Conservation (phyloP, 257 asterid species). For the Primulina huaijiensis region DNA sequence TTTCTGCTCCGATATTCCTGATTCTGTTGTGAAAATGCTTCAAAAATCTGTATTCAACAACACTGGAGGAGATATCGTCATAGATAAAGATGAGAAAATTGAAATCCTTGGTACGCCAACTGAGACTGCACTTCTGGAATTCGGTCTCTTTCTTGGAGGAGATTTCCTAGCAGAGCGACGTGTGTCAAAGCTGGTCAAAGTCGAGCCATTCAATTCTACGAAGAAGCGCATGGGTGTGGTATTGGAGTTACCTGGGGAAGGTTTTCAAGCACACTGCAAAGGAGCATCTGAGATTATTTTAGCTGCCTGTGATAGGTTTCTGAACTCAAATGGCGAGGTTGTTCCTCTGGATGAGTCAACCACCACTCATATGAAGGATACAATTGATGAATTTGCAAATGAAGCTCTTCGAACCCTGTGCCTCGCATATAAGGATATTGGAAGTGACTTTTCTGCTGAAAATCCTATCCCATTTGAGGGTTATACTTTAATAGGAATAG, state of each 20-base stretch:
- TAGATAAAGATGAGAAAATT: constrained; percentile 42
- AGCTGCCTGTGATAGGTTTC: constrained; percentile 66
- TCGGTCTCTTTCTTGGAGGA: constrained; percentile 77
- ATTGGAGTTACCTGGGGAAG: constrained; percentile 57
- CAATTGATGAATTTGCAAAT: constrained; percentile 67
- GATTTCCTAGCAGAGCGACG: constrained; percentile 55
- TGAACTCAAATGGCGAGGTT: constrained; percentile 52
- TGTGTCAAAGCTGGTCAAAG: constrained; percentile 56
- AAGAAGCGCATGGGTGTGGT: constrained; percentile 90
- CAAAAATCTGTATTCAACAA: constrained; percentile 67
- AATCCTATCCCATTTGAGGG: constrained; percentile 62
- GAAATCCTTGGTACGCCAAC: constrained; percentile 85
- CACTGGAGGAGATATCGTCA: constrained; percentile 85
- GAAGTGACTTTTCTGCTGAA: constrained; percentile 41
- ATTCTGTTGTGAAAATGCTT: constrained; percentile 42
- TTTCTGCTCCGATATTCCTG: constrained; percentile 55
- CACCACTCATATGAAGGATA: constrained; percentile 40
- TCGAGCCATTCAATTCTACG: constrained; percentile 79
- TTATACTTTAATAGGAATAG: constrained; percentile 70
- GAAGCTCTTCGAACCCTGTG: constrained; percentile 84
- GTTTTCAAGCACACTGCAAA: constrained; percentile 74
- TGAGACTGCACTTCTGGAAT: constrained; percentile 79
- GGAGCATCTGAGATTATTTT: constrained; percentile 87
- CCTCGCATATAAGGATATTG: constrained; percentile 69
- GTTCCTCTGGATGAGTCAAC: constrained; percentile 54